These are phyloP conservation scores for Malassezia brasiliensis DNA, from an alignment of 1,284 basidiomycete genomes.

Conservation along the genomic window DNA sequence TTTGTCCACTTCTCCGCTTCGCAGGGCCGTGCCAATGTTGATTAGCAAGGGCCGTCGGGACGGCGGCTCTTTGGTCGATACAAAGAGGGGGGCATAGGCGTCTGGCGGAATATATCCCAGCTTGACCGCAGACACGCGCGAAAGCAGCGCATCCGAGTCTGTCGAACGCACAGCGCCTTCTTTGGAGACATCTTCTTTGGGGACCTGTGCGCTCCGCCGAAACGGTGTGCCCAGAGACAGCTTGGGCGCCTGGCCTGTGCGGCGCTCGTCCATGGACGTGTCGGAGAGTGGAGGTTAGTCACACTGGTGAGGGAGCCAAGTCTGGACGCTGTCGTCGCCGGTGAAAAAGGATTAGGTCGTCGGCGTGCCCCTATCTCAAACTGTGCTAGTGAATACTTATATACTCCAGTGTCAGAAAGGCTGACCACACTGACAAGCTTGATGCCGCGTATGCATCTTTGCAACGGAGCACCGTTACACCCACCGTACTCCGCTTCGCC, in stretches of 20 bases:
- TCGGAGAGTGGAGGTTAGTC: not conserved
- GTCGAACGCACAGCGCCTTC: conserved; percentile 20
- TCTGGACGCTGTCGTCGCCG: too few species aligned
- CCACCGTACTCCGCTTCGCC: too few species aligned
- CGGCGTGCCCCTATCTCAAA: too few species aligned
- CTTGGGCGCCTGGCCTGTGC: not conserved
- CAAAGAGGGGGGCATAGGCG: conserved; percentile 4
- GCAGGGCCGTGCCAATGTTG: conserved; percentile 85
- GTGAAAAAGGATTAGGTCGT: too few species aligned
- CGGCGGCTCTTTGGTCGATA: conserved; percentile 47
- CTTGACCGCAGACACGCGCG: conserved; percentile 18
- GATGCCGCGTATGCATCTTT: too few species aligned
- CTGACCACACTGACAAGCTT: too few species aligned
- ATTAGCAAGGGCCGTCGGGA: conserved; percentile 68
- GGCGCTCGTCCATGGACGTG: not conserved
- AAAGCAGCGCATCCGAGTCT: conserved; percentile 18
- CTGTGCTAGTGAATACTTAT: too few species aligned
- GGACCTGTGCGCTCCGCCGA: not conserved
- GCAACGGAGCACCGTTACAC: too few species aligned
- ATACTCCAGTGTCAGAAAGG: too few species aligned
- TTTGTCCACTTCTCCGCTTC: conserved; percentile 68
- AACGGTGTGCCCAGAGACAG: conserved; percentile 10
- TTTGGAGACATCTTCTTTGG: not conserved
- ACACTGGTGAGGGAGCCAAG: too few species aligned
- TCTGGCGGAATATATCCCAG: conserved; percentile 17